A percentile compares a stretch with the other conserved stretches of the same genome.
These are phyloP conservation scores for Chrysoporthe puriensis DNA, from an alignment of 2,329 filamentous ascomycete species.

Conservation along the genomic window DNA sequence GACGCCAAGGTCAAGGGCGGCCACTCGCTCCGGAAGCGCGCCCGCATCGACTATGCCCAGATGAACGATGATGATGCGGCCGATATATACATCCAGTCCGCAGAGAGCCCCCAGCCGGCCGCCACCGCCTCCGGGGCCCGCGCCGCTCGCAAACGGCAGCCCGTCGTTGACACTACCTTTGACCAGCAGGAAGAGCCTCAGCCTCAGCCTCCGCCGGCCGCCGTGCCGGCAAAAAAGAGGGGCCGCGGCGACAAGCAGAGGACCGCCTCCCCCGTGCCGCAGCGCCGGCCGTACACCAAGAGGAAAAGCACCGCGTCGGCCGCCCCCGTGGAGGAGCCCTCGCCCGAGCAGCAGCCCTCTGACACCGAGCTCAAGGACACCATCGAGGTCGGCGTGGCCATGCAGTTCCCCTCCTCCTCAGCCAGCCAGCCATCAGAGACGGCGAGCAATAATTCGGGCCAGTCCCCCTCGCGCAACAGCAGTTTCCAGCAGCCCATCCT, in stretches of 20 bases:
- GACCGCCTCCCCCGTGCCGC: conserved; percentile 40
- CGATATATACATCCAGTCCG: conserved; percentile 27
- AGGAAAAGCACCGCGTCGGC: conserved; percentile 39
- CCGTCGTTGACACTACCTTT: conserved; percentile 12
- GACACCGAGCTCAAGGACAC: conserved; percentile 59
- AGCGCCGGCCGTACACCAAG: conserved; percentile 41
- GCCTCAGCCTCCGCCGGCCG: conserved; percentile 1
- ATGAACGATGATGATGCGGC: conserved; percentile 51
- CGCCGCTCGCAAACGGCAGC: conserved; percentile 20
- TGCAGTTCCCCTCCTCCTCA: conserved; percentile 22
- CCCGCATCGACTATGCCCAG: conserved; percentile 62
- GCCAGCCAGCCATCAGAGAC: conserved; percentile 27
- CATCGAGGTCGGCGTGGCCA: conserved; percentile 52
- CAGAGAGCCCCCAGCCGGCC: conserved; percentile 17
- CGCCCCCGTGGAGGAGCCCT: conserved; percentile 33
- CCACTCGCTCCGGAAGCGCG: conserved; percentile 60
- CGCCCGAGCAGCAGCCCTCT: conserved; percentile 40
- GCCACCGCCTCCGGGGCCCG: conserved; percentile 23
- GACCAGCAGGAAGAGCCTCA: conserved; percentile 16
- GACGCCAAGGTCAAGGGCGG: conserved; percentile 59
- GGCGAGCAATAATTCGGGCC: conserved; percentile 24
- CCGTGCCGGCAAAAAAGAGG: conserved; percentile 12
- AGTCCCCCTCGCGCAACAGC: conserved; percentile 15
- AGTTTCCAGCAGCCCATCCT: neutral
- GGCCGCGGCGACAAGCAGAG: conserved; percentile 23